These are phyloP conservation scores for Barnettozyma salicaria DNA, from an alignment of 805 yeast species.

Conservation along the genomic window DNA sequence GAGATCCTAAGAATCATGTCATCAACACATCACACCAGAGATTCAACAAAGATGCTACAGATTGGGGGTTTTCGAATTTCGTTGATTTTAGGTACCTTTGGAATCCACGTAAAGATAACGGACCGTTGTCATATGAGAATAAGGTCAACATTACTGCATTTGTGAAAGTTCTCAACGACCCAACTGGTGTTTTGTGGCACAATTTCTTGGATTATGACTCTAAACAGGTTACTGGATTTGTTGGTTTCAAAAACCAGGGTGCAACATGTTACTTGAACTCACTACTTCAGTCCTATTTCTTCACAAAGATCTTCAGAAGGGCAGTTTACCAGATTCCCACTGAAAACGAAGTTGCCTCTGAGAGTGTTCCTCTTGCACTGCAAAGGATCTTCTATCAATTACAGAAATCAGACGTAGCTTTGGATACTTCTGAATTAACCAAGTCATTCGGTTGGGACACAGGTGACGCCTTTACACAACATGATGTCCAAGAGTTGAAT, in stretches of 20 bases:
- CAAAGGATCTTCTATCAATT: slow-evolving; percentile 83
- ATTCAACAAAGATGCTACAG: slow-evolving; percentile 68
- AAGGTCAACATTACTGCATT: slow-evolving; percentile 67
- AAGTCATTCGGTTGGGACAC: slow-evolving; percentile 96
- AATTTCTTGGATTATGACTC: slow-evolving; percentile 81
- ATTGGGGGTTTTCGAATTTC: slow-evolving; percentile 93
- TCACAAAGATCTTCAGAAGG: slow-evolving; percentile 75
- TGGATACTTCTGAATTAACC: slow-evolving; percentile 83
- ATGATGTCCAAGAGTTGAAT: slow-evolving; percentile 95
- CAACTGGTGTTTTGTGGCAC: slow-evolving; percentile 94
- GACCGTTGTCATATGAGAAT: slow-evolving; percentile 42
- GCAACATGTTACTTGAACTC: slow-evolving; percentile 98
- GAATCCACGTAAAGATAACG: slow-evolving; percentile 28
- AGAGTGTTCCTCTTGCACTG: slow-evolving; percentile 73
- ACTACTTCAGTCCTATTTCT: slow-evolving; percentile 80
- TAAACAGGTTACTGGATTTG: slow-evolving; percentile 80
- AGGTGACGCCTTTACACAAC: slow-evolving; percentile 93
- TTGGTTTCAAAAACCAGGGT: slow-evolving; percentile 93
- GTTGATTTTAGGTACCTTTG: slow-evolving; percentile 42
- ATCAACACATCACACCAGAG: slow-evolving; percentile 70
- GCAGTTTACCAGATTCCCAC: slow-evolving; percentile 91
- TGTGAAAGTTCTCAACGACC: slow-evolving; percentile 74
- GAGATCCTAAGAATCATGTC: slow-evolving; percentile 53
- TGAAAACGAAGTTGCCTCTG: slow-evolving; percentile 42
- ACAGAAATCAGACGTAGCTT: slow-evolving; percentile 65